These are phyloP conservation scores for Chlorella sp. DNA, from an alignment of 139 green algal species.

Conservation along the genomic window DNA sequence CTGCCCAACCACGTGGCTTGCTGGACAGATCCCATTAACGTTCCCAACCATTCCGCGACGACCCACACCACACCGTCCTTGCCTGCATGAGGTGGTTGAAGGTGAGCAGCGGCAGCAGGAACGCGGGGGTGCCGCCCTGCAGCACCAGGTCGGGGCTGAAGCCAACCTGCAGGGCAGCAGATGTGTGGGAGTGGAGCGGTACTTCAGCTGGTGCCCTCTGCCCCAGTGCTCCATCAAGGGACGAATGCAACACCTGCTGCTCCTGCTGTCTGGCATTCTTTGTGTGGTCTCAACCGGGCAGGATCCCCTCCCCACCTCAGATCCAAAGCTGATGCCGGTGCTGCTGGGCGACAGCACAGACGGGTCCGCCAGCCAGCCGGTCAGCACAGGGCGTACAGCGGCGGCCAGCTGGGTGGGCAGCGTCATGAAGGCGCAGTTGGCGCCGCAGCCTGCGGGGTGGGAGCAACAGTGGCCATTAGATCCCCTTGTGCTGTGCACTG, in stretches of 20 bases:
- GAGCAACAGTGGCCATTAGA: too few species aligned
- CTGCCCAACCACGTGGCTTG: too few species aligned
- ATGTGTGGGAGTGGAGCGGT: too few species aligned
- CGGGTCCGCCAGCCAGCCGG: conserved; percentile 43
- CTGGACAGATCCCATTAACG: too few species aligned
- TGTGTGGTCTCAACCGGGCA: too few species aligned
- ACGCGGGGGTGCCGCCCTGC: conserved; percentile 47
- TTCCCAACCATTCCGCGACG: too few species aligned
- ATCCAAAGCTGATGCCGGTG: conserved; percentile 14
- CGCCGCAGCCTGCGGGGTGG: conserved; percentile 10
- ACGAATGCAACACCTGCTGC: too few species aligned
- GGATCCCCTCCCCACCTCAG: neutral
- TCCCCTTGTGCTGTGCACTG: too few species aligned
- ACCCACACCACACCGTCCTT: neutral
- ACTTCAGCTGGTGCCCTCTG: too few species aligned
- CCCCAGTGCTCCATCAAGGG: too few species aligned
- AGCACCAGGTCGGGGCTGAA: conserved; percentile 31
- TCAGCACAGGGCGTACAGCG: conserved; percentile 8
- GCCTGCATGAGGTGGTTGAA: conserved; percentile 42
- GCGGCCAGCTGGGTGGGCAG: conserved; percentile 9
- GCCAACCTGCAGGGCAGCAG: neutral
- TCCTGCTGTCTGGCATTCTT: too few species aligned
- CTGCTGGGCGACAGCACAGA: conserved; percentile 7
- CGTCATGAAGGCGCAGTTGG: conserved; percentile 37
- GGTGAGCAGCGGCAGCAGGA: conserved; percentile 38